Percentiles rank a stretch among this genome's conserved stretches.
Evolutionary conservation across 2,329 filamentous ascomycete species (phyloP).

Genomic region (Colletotrichum sojae): DNA sequence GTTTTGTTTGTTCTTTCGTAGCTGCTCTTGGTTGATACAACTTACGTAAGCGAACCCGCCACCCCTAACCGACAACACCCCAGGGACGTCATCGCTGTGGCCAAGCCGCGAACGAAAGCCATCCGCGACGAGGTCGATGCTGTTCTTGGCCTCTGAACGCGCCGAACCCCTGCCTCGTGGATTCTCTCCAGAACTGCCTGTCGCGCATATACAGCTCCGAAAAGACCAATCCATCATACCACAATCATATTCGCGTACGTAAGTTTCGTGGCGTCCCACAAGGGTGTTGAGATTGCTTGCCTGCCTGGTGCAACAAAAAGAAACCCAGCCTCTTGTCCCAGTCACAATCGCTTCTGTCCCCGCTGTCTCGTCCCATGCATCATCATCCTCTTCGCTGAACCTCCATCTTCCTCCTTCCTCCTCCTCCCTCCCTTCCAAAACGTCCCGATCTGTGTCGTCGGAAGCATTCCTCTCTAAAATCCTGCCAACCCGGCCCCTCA

Average conservation of each 20-base stretch:
- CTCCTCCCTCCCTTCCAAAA: slow-evolving; percentile 2
- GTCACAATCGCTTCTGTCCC: not conserved
- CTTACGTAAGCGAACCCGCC: no score
- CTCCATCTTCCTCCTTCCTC: not conserved
- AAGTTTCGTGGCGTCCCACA: not conserved
- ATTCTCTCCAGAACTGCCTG: slow-evolving; percentile 1
- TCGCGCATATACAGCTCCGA: not conserved
- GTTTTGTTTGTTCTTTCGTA: no score
- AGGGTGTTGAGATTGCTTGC: slow-evolving; percentile 5
- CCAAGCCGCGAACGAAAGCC: slow-evolving; percentile 32
- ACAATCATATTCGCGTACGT: not conserved
- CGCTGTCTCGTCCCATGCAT: slow-evolving; percentile 22
- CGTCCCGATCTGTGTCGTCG: slow-evolving; percentile 10
- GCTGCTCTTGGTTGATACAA: no score
- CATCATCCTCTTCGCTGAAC: slow-evolving; percentile 19
- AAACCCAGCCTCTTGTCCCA: slow-evolving; percentile 2
- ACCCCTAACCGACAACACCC: no score
- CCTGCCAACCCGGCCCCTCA: slow-evolving; percentile 7
- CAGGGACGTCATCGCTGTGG: slow-evolving; percentile 27
- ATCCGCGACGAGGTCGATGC: slow-evolving; percentile 7
- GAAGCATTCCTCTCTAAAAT: slow-evolving; percentile 35
- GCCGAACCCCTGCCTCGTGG: slow-evolving; percentile 21
- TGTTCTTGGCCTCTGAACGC: slow-evolving; percentile 19
- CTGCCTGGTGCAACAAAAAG: not conserved
- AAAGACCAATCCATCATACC: not conserved